Base-by-base conservation (phyloP, 768 basidiomycete genomes). In the Omphalotus guepiniiformis region DNA sequence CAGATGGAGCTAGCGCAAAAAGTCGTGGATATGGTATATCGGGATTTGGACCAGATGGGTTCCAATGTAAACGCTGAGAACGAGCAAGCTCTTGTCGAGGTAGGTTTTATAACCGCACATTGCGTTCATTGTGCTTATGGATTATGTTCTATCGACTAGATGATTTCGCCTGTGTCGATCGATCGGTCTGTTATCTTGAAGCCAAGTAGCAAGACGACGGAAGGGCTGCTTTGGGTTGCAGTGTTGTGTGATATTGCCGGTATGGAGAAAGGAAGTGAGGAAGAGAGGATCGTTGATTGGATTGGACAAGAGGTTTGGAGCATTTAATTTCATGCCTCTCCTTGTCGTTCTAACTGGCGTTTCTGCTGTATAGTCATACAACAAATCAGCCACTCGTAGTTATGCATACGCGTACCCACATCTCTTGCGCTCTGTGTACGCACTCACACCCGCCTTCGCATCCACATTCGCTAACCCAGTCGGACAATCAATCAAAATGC, bases 401-500 rank as follows among this genome's bases (percentile, higher is more conserved):
- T 23, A 11, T 12, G 15, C 27, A 55, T 40, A 51, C 38, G 30
- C 32, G 42, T 11, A 49, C 53, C 38, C 53, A 57, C 32, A 56
- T 59, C 12, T 48, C 61, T 27, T 64, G 67, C 12, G 52, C 63
- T 16, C 66, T 61, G 22, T 91, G 83, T 56, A 72, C 84, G 19
- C n/a, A 56, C 63, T n/a, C 71, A 92, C 48, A 75, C 83, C 65
- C 76, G 81, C 25, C 61, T 66, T 11, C 62, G 92, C 3, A n/a
- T 97, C 96, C 65, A 63, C 58, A 15, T 58, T 90, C 16, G 80
- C 80, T 6, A 91, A 85, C 16, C 25, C 18, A 39, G 18, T 0
- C 26, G 25, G 34, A 9, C 12, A 21, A 23, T 8, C 21, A 27
- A 28, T 8, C 12, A 39, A 26, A 32, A 16, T 47, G 26, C 22